Evolutionary conservation across 768 basidiomycete genomes (phyloP).

Genomic region (Mycena indigotica): DNA sequence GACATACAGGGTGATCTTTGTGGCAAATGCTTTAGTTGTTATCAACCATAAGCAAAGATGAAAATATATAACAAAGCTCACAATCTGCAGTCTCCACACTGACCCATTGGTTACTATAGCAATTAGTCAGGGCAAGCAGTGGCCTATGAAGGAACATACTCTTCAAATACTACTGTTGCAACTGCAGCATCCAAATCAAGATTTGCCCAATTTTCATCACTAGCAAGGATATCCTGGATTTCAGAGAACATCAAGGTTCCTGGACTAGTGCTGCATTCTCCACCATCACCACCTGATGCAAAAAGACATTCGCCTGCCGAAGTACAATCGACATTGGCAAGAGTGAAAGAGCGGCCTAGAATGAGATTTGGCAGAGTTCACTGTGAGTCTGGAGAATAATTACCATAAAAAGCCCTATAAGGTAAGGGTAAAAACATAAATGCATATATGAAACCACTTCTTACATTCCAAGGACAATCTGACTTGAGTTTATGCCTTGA

Average conservation of each 20-base stretch:
- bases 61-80: too few species aligned
- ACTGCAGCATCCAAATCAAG: too few species aligned
- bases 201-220: too few species aligned
- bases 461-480: slow-evolving; percentile 26
- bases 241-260: background rate
- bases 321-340: background rate
- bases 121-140: background rate
- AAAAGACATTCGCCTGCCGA: background rate
- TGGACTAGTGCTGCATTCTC: background rate
- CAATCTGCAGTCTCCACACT: background rate
- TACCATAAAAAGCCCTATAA: background rate
- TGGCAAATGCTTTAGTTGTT: background rate
- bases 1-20: background rate
- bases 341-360: background rate
- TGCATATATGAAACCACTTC: too few species aligned
- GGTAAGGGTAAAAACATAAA: slow-evolving; percentile 15
- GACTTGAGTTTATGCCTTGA: slow-evolving; percentile 21
- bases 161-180: too few species aligned
- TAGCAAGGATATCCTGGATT: background rate
- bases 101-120: background rate
- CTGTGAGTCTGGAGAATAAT: background rate
- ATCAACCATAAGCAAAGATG: too few species aligned
- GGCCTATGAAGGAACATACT: background rate
- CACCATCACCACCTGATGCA: background rate
- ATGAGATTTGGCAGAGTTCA: background rate